Evolutionary conservation across 1,284 basidiomycete genomes (phyloP).

Genomic region (Athelia psychrophila): DNA sequence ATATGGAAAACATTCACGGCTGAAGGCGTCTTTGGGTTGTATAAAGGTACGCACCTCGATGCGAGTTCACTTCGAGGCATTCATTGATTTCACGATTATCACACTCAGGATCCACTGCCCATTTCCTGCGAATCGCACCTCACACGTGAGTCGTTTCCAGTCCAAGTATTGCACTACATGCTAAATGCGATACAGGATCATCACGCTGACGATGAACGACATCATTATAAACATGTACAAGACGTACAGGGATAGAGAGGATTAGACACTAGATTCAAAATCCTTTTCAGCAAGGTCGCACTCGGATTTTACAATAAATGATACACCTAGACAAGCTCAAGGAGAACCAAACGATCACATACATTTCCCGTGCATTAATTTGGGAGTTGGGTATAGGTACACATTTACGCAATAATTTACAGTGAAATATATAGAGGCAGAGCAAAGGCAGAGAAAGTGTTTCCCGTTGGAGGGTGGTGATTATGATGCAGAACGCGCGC

Average conservation of each 20-base stretch:
- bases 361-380: too few relatives aligned
- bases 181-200: conserved; percentile 53
- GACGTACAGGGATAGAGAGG: conserved; percentile 19
- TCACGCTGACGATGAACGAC: conserved; percentile 87
- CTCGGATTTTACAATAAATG: too few relatives aligned
- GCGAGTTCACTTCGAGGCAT: background rate
- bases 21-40: conserved; percentile 90
- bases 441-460: too few relatives aligned
- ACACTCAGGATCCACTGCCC: conserved; percentile 78
- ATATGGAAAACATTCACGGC: conserved; percentile 93
- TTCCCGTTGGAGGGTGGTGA: too few relatives aligned
- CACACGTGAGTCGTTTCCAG: conserved; percentile 64
- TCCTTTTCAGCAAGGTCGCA: too few relatives aligned
- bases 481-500: too few relatives aligned
- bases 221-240: conserved; percentile 78
- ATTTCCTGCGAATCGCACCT: conserved; percentile 89
- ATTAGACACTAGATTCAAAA: background rate
- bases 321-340: too few relatives aligned
- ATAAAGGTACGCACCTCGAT: conserved; percentile 64
- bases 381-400: too few relatives aligned
- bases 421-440: too few relatives aligned
- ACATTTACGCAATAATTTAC: too few relatives aligned
- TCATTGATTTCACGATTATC: background rate
- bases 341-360: too few relatives aligned
- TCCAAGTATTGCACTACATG: background rate